Evolutionary conservation across 176 grass and related monocot species (phyloP).

Genomic region (Leersia perrieri): DNA sequence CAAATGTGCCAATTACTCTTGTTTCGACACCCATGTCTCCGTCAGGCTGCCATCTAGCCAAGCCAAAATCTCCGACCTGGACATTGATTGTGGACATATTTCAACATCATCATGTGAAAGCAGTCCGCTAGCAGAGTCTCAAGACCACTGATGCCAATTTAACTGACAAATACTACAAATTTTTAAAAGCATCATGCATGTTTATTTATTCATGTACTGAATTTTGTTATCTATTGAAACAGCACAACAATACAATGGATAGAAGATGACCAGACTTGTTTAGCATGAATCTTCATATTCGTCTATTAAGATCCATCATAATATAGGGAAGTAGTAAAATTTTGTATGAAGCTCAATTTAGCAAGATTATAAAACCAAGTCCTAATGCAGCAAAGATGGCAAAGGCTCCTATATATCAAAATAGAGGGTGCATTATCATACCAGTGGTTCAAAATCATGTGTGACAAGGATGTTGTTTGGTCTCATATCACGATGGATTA

Average conservation of each 20-base stretch:
- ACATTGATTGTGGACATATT: neutral
- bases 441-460: conserved; percentile 95
- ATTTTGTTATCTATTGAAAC: neutral
- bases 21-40: conserved; percentile 90
- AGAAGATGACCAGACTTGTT: neutral
- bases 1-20: conserved; percentile 92
- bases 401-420: neutral
- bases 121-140: neutral
- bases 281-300: neutral
- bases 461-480: conserved; percentile 98
- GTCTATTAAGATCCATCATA: neutral
- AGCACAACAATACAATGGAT: neutral
- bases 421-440: conserved; percentile 15
- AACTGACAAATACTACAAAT: neutral
- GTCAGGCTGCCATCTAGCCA: conserved; percentile 97
- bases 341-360: neutral
- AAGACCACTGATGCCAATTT: neutral
- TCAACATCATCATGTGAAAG: neutral
- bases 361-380: neutral
- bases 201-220: neutral
- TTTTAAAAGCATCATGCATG: neutral
- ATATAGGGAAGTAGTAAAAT: neutral
- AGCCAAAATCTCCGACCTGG: conserved; percentile 90
- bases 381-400: neutral
- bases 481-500: conserved; percentile 93